Percentiles rank a stretch among this genome's conserved stretches.
These are phyloP conservation scores for Lathyrus tuberosus DNA, from an alignment of 306 rosid species.

Conservation along the genomic window DNA sequence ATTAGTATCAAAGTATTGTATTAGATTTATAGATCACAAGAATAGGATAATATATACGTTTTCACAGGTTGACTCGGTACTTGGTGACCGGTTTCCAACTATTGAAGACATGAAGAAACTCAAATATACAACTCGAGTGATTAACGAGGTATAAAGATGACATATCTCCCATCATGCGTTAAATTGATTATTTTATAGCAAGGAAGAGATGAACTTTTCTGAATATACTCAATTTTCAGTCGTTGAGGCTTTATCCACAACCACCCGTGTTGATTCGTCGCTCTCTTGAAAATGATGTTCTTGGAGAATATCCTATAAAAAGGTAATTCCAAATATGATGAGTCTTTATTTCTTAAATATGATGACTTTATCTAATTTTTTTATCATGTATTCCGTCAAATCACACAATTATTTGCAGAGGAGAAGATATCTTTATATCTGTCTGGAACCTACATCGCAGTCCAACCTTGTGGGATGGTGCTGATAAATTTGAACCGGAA, in stretches of 20 bases:
- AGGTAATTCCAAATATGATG: constrained; percentile 50
- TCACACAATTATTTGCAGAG: constrained; percentile 54
- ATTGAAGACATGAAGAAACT: constrained; percentile 95
- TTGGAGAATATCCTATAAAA: constrained; percentile 78
- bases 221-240: constrained; percentile 53
- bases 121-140: constrained; percentile 90
- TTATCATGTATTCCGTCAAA: too few species aligned
- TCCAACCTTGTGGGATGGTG: constrained; percentile 79
- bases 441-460: constrained; percentile 94
- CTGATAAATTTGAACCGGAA: constrained; percentile 88
- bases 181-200: constrained; percentile 19
- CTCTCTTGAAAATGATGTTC: constrained; percentile 71
- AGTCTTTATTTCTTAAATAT: constrained; percentile 26
- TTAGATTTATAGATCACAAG: constrained; percentile 9
- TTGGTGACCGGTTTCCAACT: constrained; percentile 87
- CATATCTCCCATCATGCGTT: constrained; percentile 23
- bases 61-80: constrained; percentile 72
- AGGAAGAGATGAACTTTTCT: constrained; percentile 21
- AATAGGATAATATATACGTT: constrained; percentile 27
- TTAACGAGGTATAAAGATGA: constrained; percentile 78
- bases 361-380: constrained; percentile 24
- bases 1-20: constrained; percentile 22
- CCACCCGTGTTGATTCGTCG: constrained; percentile 98
- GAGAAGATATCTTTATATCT: constrained; percentile 91
- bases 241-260: constrained; percentile 96